Conservation (phyloP, 306 rosid species). For the Acacia crassicarpa region DNA sequence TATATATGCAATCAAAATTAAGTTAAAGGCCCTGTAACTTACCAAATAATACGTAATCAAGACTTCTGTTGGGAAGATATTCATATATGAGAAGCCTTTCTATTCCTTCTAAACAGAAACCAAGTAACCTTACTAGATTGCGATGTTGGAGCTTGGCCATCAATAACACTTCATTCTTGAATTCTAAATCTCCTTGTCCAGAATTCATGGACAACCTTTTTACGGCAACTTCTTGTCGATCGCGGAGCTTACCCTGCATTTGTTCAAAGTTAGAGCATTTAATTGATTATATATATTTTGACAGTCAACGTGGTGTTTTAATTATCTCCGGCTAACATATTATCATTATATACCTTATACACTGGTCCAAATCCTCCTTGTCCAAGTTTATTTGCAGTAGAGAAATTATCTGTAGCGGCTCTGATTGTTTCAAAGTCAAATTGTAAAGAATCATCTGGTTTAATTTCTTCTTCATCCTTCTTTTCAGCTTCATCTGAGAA, state of each 20-base stretch:
- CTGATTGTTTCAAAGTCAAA: constrained; percentile 30
- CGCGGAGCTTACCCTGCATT: constrained; percentile 17
- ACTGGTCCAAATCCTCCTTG: constrained; percentile 48
- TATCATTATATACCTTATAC: constrained; percentile 25
- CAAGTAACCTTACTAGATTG: constrained; percentile 37
- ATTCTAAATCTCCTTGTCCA: constrained; percentile 43
- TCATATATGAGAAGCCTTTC: constrained; percentile 55
- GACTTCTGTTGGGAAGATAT: constrained; percentile 52
- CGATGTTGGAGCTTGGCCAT: constrained; percentile 39
- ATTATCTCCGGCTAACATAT: not conserved
- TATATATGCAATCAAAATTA: not conserved
- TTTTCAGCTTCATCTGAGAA: not conserved
- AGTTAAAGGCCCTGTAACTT: not conserved
- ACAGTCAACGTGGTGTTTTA: not conserved
- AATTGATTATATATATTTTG: not conserved
- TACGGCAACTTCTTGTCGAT: constrained; percentile 33
- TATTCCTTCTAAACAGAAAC: constrained; percentile 31
- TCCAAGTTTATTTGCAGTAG: constrained; percentile 37
- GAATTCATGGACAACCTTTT: constrained; percentile 36
- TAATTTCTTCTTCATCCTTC: constrained; percentile 26
- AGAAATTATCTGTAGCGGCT: constrained; percentile 35
- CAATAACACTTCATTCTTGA: constrained; percentile 48
- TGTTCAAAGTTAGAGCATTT: not conserved
- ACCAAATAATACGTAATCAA: constrained; percentile 60
- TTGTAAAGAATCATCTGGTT: constrained; percentile 2